Evolutionary conservation across 768 basidiomycete genomes (phyloP).

Genomic region (Tricholoma hemisulphureum): DNA sequence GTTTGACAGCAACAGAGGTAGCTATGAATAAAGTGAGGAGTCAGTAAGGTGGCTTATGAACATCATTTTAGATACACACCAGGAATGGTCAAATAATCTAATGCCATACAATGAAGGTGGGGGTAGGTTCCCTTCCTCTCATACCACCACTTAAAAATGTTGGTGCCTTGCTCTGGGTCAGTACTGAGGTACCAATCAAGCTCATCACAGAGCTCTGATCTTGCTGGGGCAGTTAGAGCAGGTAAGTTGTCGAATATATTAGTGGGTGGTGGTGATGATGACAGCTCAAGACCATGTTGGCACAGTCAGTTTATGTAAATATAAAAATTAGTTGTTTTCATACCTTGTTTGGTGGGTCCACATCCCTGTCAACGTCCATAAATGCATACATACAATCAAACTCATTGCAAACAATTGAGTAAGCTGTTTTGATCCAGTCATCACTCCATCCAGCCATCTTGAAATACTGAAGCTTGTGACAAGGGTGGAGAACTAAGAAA

Average conservation of each 20-base stretch:
- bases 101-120: no score
- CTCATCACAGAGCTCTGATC: no score
- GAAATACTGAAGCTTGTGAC: constrained; percentile 36
- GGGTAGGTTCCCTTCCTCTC: no score
- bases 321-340: constrained; percentile 4
- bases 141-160: no score
- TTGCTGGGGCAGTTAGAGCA: no score
- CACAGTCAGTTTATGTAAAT: no score
- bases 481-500: constrained; percentile 33
- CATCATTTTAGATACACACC: constrained; percentile 32
- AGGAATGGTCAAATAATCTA: no score
- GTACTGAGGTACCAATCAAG: no score
- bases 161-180: constrained; percentile 26
- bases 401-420: constrained; percentile 18
- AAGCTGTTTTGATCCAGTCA: constrained; percentile 27
- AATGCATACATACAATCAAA: constrained; percentile 7
- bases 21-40: not conserved
- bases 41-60: constrained; percentile 29
- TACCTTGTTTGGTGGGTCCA: not conserved
- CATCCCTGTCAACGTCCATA: not conserved
- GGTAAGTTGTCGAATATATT: not conserved
- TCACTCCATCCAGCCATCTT: constrained; percentile 23
- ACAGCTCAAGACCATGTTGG: constrained; percentile 26
- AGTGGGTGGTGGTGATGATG: not conserved
- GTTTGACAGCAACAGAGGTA: constrained; percentile 7